These are phyloP conservation scores for Fraxinus baroniana DNA, from an alignment of 305 asterid genomes.

Conservation along the genomic window DNA sequence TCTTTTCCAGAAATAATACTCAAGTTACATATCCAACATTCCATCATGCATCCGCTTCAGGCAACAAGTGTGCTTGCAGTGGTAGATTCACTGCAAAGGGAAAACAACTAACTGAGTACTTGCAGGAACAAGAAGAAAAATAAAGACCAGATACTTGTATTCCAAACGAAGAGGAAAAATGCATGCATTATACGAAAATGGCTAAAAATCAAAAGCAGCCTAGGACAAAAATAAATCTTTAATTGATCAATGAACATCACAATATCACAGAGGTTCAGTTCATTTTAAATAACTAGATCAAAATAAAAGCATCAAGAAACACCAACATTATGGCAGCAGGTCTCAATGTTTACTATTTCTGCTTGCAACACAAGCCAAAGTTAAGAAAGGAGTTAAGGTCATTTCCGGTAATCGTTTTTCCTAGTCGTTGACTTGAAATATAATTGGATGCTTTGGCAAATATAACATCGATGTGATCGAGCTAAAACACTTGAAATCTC, in stretches of 20 bases:
- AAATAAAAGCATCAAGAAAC: not conserved
- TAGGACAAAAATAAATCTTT: not conserved
- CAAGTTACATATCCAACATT: slow-evolving; percentile 18
- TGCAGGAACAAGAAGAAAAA: not conserved
- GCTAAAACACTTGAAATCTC: not conserved
- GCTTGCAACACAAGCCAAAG: not conserved
- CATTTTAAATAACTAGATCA: not conserved
- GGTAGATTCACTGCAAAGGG: slow-evolving; percentile 55
- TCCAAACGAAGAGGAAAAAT: not conserved
- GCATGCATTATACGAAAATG: not conserved
- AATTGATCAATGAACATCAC: not conserved
- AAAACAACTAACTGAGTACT: not conserved
- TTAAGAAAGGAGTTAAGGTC: not conserved
- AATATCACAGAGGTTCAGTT: not conserved
- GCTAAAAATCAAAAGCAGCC: not conserved
- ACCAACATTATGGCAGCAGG: not conserved
- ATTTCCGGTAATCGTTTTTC: not conserved
- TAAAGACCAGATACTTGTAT: not conserved
- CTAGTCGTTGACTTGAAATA: not conserved
- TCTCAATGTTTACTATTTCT: not conserved
- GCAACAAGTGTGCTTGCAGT: slow-evolving; percentile 74
- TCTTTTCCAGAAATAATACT: slow-evolving; percentile 19
- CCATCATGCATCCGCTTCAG: slow-evolving; percentile 20
- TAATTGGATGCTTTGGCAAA: not conserved
- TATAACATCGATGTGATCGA: not conserved